These are phyloP conservation scores for Colletotrichum sp. DNA, from an alignment of 2,329 filamentous ascomycete species.

Conservation along the genomic window DNA sequence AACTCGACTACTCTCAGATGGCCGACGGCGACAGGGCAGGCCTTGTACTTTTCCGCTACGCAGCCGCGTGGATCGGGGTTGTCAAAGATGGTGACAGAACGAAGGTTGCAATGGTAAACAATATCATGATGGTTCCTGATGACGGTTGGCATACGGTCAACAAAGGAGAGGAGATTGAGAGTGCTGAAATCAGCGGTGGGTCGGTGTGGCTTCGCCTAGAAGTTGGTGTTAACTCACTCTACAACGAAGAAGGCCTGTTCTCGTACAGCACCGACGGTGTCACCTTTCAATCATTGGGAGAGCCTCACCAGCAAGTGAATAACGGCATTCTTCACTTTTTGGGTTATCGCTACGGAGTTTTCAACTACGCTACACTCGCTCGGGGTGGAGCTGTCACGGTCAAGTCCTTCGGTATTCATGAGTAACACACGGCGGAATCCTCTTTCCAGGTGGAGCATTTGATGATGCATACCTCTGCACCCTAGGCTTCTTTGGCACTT, in stretches of 20 bases:
- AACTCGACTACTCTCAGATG: neutral
- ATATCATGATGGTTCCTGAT: neutral
- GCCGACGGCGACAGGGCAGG: neutral
- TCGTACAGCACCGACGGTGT: neutral
- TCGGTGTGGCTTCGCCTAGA: neutral
- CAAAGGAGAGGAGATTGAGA: neutral
- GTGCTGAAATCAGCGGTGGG: neutral
- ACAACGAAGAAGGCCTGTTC: neutral
- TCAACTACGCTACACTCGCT: neutral
- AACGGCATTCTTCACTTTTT: neutral
- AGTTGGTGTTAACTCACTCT: neutral
- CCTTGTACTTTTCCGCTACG: neutral
- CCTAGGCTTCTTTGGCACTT: rapidly evolving
- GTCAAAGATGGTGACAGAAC: neutral
- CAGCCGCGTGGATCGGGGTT: neutral
- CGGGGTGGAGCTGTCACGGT: neutral
- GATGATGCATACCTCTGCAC: neutral
- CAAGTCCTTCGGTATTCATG: neutral
- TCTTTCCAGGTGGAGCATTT: neutral
- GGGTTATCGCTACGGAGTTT: neutral
- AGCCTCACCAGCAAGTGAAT: neutral
- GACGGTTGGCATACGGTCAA: neutral
- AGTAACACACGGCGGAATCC: neutral
- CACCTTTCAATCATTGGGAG: neutral
- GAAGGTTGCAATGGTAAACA: neutral